phyloP scores from a whole-genome alignment of 352 stramenopile species.

The Phytophthora sojae region DNA sequence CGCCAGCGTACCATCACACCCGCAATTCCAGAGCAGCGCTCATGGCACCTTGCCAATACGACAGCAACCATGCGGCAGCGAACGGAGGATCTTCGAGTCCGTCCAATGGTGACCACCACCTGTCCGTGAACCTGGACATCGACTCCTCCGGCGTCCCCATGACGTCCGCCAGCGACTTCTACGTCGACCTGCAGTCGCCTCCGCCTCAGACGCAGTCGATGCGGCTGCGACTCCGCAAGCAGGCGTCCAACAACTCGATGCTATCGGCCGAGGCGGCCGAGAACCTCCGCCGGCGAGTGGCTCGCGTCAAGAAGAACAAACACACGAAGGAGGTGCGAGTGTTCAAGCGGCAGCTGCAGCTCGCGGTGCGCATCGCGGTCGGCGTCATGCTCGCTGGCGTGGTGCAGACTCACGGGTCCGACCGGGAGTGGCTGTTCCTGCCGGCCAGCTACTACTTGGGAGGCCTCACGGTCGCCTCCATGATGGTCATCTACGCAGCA shows the following conservation, averaged over 20 bases:
- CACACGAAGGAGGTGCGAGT: constrained; percentile 43
- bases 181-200: constrained; percentile 37
- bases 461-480: constrained; percentile 68
- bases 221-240: constrained; percentile 48
- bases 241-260: constrained; percentile 21
- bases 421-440: constrained; percentile 63
- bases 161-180: constrained; percentile 36
- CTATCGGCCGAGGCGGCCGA: constrained; percentile 26
- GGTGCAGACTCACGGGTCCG: constrained; percentile 54
- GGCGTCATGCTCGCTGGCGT: constrained; percentile 69
- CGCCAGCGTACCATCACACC: constrained; percentile 11
- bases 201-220: constrained; percentile 45
- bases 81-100: constrained; percentile 24
- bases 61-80: constrained; percentile 11
- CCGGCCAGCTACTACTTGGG: constrained; percentile 74
- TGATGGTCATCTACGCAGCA: constrained; percentile 77
- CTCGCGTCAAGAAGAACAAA: constrained; percentile 56
- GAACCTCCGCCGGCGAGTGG: constrained; percentile 31
- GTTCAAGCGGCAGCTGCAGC: constrained; percentile 53
- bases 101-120: constrained; percentile 7
- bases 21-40: constrained; percentile 6
- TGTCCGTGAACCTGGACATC: constrained; percentile 32
- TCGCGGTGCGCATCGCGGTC: constrained; percentile 62
- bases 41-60: constrained; percentile 25
- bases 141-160: constrained; percentile 25